These are phyloP conservation scores for Usnea hakonensis DNA, from an alignment of 495 filamentous ascomycete genomes.

Conservation along the genomic window DNA sequence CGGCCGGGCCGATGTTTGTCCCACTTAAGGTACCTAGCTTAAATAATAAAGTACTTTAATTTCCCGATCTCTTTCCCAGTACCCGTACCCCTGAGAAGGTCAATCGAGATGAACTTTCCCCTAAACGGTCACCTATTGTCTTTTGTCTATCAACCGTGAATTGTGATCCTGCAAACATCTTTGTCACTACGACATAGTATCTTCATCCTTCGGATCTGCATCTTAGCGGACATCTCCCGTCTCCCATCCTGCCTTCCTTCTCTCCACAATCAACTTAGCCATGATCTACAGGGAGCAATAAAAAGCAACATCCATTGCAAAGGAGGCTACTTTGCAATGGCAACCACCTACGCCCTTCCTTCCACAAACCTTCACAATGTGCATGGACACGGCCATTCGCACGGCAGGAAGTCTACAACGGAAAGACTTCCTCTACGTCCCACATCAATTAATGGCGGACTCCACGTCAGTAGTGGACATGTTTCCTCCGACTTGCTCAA, in stretches of 20 bases:
- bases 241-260: neutral
- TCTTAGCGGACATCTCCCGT: neutral
- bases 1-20: neutral
- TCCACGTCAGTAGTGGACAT: constrained; percentile 9
- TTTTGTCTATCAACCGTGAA: too few relatives aligned
- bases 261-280: neutral
- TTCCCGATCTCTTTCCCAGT: neutral
- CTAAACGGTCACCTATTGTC: neutral
- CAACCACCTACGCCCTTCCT: constrained; percentile 22
- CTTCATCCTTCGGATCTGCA: neutral
- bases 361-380: constrained; percentile 7
- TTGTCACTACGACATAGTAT: neutral
- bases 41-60: too few relatives aligned
- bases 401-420: constrained; percentile 15
- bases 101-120: neutral
- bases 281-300: constrained; percentile 3
- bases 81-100: neutral
- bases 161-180: constrained; percentile 10
- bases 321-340: constrained; percentile 20
- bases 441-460: constrained; percentile 7
- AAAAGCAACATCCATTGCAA: constrained; percentile 1
- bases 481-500: constrained; percentile 1
- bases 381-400: constrained; percentile 19
- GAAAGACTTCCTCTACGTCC: constrained; percentile 15
- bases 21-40: too few relatives aligned